These are phyloP conservation scores for Jatropha podagrica DNA, from an alignment of 441 rosid genomes.

Conservation along the genomic window DNA sequence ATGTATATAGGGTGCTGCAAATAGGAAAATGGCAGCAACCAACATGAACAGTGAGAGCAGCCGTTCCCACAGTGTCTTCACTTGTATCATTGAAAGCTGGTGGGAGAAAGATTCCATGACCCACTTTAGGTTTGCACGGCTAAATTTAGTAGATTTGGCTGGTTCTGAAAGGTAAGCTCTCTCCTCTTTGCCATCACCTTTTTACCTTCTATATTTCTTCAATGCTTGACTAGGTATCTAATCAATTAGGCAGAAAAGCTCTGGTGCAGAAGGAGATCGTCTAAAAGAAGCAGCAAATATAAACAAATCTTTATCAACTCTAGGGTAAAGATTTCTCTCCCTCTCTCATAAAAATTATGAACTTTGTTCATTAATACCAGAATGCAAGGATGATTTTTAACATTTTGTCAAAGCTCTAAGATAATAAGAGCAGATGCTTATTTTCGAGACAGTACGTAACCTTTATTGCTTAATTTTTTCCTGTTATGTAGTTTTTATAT, in stretches of 20 bases:
- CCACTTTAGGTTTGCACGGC: conserved; percentile 85
- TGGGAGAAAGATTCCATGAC: conserved; percentile 92
- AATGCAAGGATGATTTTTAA: background rate
- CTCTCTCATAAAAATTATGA: background rate
- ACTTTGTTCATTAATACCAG: background rate
- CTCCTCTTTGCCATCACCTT: background rate
- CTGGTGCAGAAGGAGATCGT: conserved; percentile 98
- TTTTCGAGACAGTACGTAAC: conserved; percentile 7
- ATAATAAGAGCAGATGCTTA: conserved; percentile 2
- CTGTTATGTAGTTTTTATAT: background rate
- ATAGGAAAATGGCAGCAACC: conserved; percentile 90
- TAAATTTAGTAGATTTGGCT: conserved; percentile 93
- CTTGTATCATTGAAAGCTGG: conserved; percentile 84
- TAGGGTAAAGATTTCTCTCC: conserved; percentile 60
- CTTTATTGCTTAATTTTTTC: background rate
- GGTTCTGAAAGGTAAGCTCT: conserved; percentile 90
- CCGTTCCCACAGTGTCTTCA: conserved; percentile 95
- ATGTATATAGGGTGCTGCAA: conserved; percentile 70
- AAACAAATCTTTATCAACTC: conserved; percentile 91
- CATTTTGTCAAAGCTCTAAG: no score
- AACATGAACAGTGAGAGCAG: conserved; percentile 97
- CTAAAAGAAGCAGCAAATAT: conserved; percentile 97
- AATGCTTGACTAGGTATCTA: conserved; percentile 22
- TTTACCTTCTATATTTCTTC: conserved; percentile 11
- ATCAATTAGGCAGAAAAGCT: conserved; percentile 81